These are phyloP conservation scores for Cucurbita moschata DNA, from an alignment of 306 rosid genomes.

Conservation along the genomic window DNA sequence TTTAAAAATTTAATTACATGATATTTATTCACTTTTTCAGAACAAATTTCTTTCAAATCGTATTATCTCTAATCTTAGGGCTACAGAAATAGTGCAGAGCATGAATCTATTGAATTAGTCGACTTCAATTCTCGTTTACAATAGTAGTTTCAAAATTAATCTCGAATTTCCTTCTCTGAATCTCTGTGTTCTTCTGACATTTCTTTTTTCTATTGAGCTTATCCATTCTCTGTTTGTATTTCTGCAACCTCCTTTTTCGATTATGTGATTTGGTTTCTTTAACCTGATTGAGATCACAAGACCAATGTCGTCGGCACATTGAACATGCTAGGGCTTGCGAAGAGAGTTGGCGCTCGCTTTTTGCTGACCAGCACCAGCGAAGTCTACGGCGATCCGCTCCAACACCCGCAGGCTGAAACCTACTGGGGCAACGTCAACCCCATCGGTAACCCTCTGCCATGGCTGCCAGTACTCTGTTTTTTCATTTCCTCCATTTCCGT, in stretches of 20 bases:
- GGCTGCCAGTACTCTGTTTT: background rate
- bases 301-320: conserved; percentile 90
- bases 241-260: background rate
- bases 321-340: conserved; percentile 83
- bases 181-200: background rate
- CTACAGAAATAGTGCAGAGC: background rate
- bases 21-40: background rate
- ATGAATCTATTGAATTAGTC: background rate
- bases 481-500: background rate
- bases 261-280: background rate
- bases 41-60: background rate
- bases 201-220: background rate
- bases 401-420: conserved; percentile 80
- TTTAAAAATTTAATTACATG: too few species aligned
- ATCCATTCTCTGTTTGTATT: too few species aligned
- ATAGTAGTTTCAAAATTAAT: background rate
- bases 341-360: conserved; percentile 75
- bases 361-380: conserved; percentile 86
- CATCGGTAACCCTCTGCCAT: conserved; percentile 31
- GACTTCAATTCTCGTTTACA: background rate
- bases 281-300: conserved; percentile 36
- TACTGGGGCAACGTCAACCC: conserved; percentile 98
- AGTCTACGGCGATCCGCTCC: conserved; percentile 90
- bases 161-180: background rate
- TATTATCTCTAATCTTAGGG: background rate